Percentiles rank a stretch among this genome's conserved stretches.
phyloP scores from a whole-genome alignment of 164 flowering plant species.

The Brasenia schreberi region DNA sequence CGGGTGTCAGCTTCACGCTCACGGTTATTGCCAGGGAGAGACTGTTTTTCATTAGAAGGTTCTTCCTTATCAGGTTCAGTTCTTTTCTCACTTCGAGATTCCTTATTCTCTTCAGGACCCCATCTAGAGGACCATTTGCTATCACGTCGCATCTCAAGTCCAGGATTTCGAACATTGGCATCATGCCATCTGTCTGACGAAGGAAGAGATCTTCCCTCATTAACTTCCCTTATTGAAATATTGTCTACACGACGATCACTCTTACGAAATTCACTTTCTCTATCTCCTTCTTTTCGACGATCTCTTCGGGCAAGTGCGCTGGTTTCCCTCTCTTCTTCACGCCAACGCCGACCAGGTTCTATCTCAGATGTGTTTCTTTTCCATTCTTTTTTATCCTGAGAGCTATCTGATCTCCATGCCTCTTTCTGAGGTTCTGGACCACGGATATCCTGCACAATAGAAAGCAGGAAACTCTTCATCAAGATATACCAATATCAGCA shows the following conservation, averaged over 20 bases:
- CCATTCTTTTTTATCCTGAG: conserved; percentile 78
- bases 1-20: conserved; percentile 79
- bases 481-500: too few species aligned
- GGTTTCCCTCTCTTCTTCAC: conserved; percentile 96
- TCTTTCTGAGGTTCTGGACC: conserved; percentile 34
- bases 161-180: conserved; percentile 37
- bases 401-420: conserved; percentile 55
- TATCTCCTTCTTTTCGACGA: conserved; percentile 45
- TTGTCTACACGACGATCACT: conserved; percentile 44
- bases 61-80: conserved; percentile 62
- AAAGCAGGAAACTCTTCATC: neutral
- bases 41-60: conserved; percentile 37
- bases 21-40: conserved; percentile 26
- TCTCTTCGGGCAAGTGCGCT: conserved; percentile 68
- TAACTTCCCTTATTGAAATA: conserved; percentile 27
- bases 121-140: conserved; percentile 90
- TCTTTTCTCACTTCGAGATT: conserved; percentile 49
- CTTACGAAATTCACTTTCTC: conserved; percentile 8
- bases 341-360: conserved; percentile 76
- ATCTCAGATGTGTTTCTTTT: conserved; percentile 40
- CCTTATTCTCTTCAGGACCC: conserved; percentile 96
- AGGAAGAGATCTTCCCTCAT: conserved; percentile 42
- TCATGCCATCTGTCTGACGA: conserved; percentile 71
- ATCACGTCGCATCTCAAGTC: conserved; percentile 61
- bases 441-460: conserved; percentile 38